Base-by-base conservation (phyloP, 73 alveolate genomes). In the Paramecium octaurelia region DNA sequence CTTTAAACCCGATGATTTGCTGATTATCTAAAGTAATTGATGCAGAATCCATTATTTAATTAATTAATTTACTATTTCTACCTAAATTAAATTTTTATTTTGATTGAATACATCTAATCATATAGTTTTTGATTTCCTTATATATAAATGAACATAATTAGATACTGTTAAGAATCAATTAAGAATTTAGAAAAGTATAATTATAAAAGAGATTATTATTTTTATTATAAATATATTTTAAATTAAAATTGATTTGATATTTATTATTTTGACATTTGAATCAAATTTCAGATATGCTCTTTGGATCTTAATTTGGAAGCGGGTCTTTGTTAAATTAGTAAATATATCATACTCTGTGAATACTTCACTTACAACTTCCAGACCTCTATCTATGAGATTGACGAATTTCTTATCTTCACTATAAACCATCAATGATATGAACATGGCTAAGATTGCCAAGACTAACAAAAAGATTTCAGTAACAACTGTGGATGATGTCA, bases 361-460 rank as follows among this genome's bases (percentile, higher is more conserved):
- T 0, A 73, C 46, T 73, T 73, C 87, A 73, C 87, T 73, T 44
- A 31, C 59, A 23, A 80, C 91, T 31, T 80, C 57, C 10, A 80
- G 31, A 40, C 91, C 91, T 80, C 91, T 80, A 80, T 80, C 91
- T 20, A 80, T 80, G 3, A 80, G 73, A 43, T 42, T 48, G 69
- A 54, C 69, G 21, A 54, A 34, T 27, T 80, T 80, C 42, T 46
- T 44, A 48, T 80, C 91, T 20, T 42, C 91, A 44, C 50, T 31
- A 80, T 80, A 46, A 8, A 80, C 57, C 91, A 80, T 31, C 8
- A 44, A 80, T 20, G 91, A 40, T 23, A 27, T 42, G 24, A 80
- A 5, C 43, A 48, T 31, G 12, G 69, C 69, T 18, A 54, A 54
- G 34, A 54, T 24, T 23, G 91, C 91, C 16, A 80, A 48, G 1